phyloP scores from a whole-genome alignment of 2,329 filamentous ascomycete species.

The Fusarium nelsonii region DNA sequence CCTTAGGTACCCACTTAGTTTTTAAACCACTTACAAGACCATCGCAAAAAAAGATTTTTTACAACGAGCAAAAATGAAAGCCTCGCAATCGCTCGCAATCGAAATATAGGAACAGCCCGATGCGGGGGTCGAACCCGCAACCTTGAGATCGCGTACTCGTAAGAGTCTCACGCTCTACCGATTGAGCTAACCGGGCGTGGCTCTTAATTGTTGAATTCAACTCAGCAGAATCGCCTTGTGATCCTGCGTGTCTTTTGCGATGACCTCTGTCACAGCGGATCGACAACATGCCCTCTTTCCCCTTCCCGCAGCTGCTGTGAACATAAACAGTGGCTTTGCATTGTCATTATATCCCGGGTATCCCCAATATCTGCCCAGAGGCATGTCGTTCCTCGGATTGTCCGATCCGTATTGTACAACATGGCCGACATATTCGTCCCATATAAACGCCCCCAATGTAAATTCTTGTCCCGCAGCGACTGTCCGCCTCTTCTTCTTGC shows the following conservation, averaged over 20 bases:
- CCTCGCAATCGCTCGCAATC: constrained; percentile 32
- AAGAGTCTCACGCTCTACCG: constrained; percentile 76
- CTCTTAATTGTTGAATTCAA: constrained; percentile 16
- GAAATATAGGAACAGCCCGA: constrained; percentile 54
- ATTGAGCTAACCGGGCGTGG: constrained; percentile 45
- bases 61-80: constrained; percentile 19
- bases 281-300: neutral
- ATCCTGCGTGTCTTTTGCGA: neutral
- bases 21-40: neutral
- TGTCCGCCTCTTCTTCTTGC: constrained; percentile 23
- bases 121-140: constrained; percentile 66
- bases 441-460: constrained; percentile 31
- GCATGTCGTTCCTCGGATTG: constrained; percentile 22
- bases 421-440: constrained; percentile 30
- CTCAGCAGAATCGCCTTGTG: neutral
- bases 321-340: constrained; percentile 28
- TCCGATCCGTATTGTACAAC: constrained; percentile 37
- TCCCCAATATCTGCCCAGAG: constrained; percentile 28
- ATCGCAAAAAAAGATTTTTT: neutral
- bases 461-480: constrained; percentile 11
- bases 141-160: constrained; percentile 60
- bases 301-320: neutral
- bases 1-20: constrained; percentile 1
- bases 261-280: neutral
- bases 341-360: constrained; percentile 41